phyloP scores from a whole-genome alignment of 139 green algal genomes.

The Chlamydomonas sp. region DNA sequence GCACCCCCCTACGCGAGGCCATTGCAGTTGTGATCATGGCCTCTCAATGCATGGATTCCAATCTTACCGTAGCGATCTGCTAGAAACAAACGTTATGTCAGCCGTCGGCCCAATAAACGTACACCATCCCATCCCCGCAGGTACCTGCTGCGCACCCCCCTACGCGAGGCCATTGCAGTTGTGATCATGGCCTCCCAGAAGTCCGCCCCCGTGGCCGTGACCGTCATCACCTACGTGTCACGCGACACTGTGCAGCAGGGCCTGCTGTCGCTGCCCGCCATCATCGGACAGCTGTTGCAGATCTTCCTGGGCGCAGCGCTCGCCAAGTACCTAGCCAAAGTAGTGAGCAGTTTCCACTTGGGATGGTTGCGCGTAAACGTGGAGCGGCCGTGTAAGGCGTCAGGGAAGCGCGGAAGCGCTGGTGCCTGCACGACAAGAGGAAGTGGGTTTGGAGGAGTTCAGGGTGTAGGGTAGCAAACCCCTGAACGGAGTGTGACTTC shows the following conservation, averaged over 20 bases:
- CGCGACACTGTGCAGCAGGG: constrained; percentile 48
- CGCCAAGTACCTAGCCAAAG: background rate
- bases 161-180: constrained; percentile 40
- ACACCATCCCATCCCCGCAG: background rate
- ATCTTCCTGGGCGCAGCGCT: constrained; percentile 60
- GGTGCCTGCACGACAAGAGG: no score
- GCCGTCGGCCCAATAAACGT: no score
- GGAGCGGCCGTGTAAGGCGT: no score
- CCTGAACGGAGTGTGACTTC: no score
- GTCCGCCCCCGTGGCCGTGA: constrained; percentile 46
- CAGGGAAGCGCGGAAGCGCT: no score
- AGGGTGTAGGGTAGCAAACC: no score
- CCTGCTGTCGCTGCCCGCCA: constrained; percentile 67
- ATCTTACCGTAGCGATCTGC: no score
- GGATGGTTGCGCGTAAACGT: no score
- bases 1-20: constrained; percentile 12
- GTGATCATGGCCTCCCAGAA: constrained; percentile 55
- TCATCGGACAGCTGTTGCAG: constrained; percentile 70
- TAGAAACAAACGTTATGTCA: no score
- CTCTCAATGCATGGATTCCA: constrained; percentile 10
- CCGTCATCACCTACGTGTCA: constrained; percentile 45
- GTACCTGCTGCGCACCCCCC: constrained; percentile 24
- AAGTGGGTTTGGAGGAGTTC: no score
- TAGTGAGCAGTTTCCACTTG: background rate
- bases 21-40: constrained; percentile 46